phyloP scores from a whole-genome alignment of 805 yeast genomes.

The Cyberlindnera mississippiensis region DNA sequence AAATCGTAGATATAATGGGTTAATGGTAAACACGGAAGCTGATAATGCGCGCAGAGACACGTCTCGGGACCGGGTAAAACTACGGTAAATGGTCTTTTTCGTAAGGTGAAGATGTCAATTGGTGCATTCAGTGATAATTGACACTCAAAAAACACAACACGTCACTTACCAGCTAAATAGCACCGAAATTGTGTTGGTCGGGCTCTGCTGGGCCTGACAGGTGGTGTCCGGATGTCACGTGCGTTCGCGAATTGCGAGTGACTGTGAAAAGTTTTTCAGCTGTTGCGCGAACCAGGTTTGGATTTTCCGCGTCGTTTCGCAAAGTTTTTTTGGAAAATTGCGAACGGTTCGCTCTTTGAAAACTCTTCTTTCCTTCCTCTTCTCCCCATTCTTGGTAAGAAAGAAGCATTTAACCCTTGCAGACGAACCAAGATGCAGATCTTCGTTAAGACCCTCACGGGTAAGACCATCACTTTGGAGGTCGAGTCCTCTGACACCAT shows the following conservation, averaged over 20 bases:
- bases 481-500: constrained; percentile 97
- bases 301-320: background rate
- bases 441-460: constrained; percentile 99
- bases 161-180: no score
- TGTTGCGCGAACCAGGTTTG: background rate
- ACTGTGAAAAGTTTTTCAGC: constrained; percentile 13
- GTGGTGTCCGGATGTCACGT: constrained; percentile 7
- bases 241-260: constrained; percentile 1
- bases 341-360: background rate
- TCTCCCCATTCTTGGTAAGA: constrained; percentile 29
- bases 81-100: no score
- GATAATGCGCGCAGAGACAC: no score
- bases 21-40: no score
- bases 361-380: constrained; percentile 2
- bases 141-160: no score
- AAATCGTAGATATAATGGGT: no score
- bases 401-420: constrained; percentile 34
- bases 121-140: no score
- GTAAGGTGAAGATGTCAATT: no score
- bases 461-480: constrained; percentile 98
- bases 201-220: background rate
- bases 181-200: no score
- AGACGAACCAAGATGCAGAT: constrained; percentile 76
- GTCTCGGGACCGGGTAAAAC: no score
- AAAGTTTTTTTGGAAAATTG: constrained; percentile 6